A percentile compares a stretch with the other conserved stretches of the same genome.
These are phyloP conservation scores for Salvia miltiorrhiza DNA, from an alignment of 257 asterid genomes.

Conservation along the genomic window DNA sequence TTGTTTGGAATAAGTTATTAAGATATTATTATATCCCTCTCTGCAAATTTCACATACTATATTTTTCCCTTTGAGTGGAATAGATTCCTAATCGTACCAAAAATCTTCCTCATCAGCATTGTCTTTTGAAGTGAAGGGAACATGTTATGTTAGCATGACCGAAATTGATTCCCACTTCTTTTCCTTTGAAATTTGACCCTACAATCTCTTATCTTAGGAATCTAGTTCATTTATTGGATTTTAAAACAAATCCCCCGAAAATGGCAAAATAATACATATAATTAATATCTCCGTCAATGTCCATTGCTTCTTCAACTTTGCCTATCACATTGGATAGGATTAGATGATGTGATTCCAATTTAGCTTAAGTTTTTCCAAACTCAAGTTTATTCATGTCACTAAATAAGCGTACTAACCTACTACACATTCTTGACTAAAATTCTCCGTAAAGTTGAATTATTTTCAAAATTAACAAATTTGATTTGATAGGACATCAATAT, in stretches of 20 bases:
- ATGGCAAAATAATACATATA: neutral
- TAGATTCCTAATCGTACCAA: conserved; percentile 36
- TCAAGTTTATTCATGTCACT: neutral
- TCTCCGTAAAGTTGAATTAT: neutral
- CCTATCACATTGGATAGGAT: neutral
- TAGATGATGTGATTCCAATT: neutral
- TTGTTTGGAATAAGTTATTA: conserved; percentile 28
- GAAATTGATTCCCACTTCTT: conserved; percentile 31
- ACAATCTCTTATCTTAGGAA: conserved; percentile 8
- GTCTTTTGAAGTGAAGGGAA: conserved; percentile 9
- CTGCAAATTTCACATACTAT: conserved; percentile 8
- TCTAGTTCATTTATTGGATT: neutral
- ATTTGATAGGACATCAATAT: neutral
- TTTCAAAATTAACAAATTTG: neutral
- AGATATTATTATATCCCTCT: conserved; percentile 19
- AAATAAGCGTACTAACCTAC: neutral
- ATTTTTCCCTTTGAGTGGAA: conserved; percentile 20
- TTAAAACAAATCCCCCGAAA: neutral
- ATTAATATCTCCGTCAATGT: neutral
- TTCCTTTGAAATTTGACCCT: conserved; percentile 23
- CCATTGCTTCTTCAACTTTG: neutral
- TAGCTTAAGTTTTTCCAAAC: neutral
- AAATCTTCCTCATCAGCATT: conserved; percentile 23
- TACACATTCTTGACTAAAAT: neutral
- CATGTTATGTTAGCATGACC: conserved; percentile 5